These are phyloP conservation scores for rapeseed (Brassica napus) DNA, from an alignment of 345 rosid genomes.

Conservation along the genomic window Da-Ae NC_063445.1:14063501-14064000, in stretches of 20 bases:
- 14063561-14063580: no score
- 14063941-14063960: conserved; percentile 59
- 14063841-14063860: conserved; percentile 62
- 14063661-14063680: conserved; percentile 40
- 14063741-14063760: conserved; percentile 36
- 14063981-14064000: conserved; percentile 62
- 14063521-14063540: no score
- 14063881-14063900: conserved; percentile 47
- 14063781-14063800: conserved; percentile 20
- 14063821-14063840: conserved; percentile 18
- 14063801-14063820: conserved; percentile 18
- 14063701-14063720: neutral
- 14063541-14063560: no score
- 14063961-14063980: conserved; percentile 58
- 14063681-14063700: conserved; percentile 28
- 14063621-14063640: neutral
- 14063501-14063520: no score
- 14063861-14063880: conserved; percentile 40
- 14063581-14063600: no score
- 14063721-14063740: conserved; percentile 23
- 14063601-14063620: neutral
- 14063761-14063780: conserved; percentile 33
- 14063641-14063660: conserved; percentile 36
- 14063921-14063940: conserved; percentile 81
- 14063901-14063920: conserved; percentile 47